Conservation (phyloP, 352 stramenopile species). For the Pythium brassicae region DNA sequence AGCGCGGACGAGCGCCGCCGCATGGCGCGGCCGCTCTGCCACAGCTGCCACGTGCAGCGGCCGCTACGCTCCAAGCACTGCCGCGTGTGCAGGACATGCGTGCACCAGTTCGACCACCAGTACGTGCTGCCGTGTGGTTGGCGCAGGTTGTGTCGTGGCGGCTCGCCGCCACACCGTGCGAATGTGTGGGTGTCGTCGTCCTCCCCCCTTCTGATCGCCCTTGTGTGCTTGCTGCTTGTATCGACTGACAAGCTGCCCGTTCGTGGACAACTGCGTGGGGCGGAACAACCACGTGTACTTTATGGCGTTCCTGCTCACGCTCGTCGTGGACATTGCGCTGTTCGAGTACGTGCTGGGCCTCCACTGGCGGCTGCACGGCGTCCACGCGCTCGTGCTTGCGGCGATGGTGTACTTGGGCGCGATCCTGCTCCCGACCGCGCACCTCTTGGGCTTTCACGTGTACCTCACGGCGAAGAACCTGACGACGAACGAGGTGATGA, state of each 20-base stretch:
- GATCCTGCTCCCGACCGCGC: slow-evolving; percentile 39
- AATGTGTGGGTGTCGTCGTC: slow-evolving; percentile 86
- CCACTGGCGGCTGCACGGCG: slow-evolving; percentile 38
- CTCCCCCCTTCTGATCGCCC: no score
- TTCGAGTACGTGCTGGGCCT: slow-evolving; percentile 64
- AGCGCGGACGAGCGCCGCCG: slow-evolving; percentile 26
- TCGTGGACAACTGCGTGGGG: slow-evolving; percentile 98
- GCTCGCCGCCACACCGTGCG: no score
- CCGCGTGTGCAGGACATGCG: slow-evolving; percentile 90
- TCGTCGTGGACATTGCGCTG: slow-evolving; percentile 39
- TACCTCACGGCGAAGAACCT: slow-evolving; percentile 72
- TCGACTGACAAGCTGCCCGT: slow-evolving; percentile 94
- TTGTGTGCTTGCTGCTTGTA: no score
- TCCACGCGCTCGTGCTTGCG: slow-evolving; percentile 23
- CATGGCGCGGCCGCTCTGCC: slow-evolving; percentile 72
- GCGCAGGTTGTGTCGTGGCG: no score
- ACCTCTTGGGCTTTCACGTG: slow-evolving; percentile 65
- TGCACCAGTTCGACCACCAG: slow-evolving; percentile 98
- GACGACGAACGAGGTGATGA: slow-evolving; percentile 79
- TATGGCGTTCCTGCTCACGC: slow-evolving; percentile 47
- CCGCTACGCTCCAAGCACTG: slow-evolving; percentile 82
- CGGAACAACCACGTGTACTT: slow-evolving; percentile 96
- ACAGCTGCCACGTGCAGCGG: slow-evolving; percentile 78
- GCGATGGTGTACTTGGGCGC: slow-evolving; percentile 45
- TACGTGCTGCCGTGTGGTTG: no score